Evolutionary conservation across 164 flowering plant species (phyloP), one percentile per base, ranked within the genome.

Genomic region (Piper longum): DNA sequence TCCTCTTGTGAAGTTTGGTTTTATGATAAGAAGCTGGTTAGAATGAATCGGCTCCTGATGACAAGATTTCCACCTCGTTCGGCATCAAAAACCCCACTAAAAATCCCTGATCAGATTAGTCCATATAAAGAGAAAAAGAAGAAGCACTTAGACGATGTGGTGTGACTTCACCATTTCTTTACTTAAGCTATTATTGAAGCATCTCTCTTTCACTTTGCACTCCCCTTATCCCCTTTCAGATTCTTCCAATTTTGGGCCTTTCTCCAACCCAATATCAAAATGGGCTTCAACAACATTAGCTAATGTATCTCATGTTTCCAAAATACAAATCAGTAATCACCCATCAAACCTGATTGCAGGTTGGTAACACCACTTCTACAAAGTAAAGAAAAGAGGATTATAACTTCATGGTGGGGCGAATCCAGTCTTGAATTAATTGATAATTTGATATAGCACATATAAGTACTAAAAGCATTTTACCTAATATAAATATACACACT

Each of bases 121-220:
- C 14, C 14, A 48, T 48, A 5, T 44, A 44, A 44, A 48, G 12
- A 48, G 52, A 39, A 52, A 48, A 62, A 52, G 56, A 36, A 26
- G 40, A 19, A 52, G 64, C 64, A 51, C 56, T 26, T 6, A 18
- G 56, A 39, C 13, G 14, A 62, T 48, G 64, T 48, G 52, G 52
- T 48, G 52, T 48, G 52, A 56, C 39, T 26, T 17, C 59, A 17
- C 59, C 19, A 56, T 7, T 26, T 56, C 11, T 56, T 56, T 56
- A 17, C 11, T 5, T 56, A 4, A 17, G 36, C 59, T 56, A 17
- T 26, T 56, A 16, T 56, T 17, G 36, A 56, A 56, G 19, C 18
- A 19, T 16, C 42, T 55, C 64, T 48, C 40, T 56, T 62, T 62
- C 41, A 17, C 17, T 14, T 17, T 56, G 11, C 59, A 26, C 36